Percentiles rank a stretch among this genome's conserved stretches.
Evolutionary conservation across 2,329 filamentous ascomycete species (phyloP).

Genomic region (Monosporascus ibericus): DNA sequence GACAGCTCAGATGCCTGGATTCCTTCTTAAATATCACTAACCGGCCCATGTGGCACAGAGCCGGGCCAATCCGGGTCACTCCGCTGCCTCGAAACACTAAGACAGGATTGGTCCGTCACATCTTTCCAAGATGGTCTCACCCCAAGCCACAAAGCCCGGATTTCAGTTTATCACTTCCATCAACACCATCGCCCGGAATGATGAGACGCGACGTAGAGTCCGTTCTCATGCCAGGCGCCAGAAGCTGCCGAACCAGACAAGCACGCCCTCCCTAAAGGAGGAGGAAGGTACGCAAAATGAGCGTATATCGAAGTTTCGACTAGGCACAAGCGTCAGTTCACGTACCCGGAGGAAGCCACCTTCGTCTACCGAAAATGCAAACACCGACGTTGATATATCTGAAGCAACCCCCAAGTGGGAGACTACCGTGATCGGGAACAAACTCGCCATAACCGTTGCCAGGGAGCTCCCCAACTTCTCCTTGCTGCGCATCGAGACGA

Average conservation of each 20-base stretch:
- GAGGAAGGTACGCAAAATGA: slow-evolving; percentile 24
- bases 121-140: not conserved
- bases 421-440: slow-evolving; percentile 20
- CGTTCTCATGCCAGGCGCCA: slow-evolving; percentile 27
- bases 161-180: slow-evolving; percentile 31
- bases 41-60: not conserved
- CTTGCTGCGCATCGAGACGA: slow-evolving; percentile 26
- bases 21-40: slow-evolving; percentile 1
- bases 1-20: not conserved
- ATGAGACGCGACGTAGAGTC: slow-evolving; percentile 28
- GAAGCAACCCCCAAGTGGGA: slow-evolving; percentile 13
- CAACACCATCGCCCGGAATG: slow-evolving; percentile 27
- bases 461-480: slow-evolving; percentile 25
- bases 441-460: slow-evolving; percentile 24
- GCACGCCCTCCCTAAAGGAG: slow-evolving; percentile 15
- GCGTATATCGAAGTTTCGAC: slow-evolving; percentile 26
- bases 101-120: not conserved
- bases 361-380: not conserved
- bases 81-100: not conserved
- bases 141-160: slow-evolving; percentile 6
- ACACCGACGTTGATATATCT: not conserved
- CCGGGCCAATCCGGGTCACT: not conserved
- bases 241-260: slow-evolving; percentile 22
- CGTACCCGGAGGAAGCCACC: slow-evolving; percentile 1
- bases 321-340: slow-evolving; percentile 14